Conservation (phyloP, 2,329 filamentous ascomycete genomes). For the Aspergillus versicolor region DNA sequence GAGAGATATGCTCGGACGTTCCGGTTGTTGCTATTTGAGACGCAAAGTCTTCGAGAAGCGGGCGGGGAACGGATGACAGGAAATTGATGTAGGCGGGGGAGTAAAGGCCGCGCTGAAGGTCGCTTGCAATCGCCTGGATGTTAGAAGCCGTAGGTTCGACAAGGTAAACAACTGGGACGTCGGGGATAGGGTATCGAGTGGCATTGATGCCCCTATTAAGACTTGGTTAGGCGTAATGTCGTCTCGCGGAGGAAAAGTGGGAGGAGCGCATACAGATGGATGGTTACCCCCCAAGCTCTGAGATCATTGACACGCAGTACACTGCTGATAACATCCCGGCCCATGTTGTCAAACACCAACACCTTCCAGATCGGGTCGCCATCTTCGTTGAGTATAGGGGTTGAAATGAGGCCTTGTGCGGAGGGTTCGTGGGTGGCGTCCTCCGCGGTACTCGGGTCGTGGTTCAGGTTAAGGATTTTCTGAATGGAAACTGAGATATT, state of each 20-base stretch:
- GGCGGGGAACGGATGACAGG: conserved; percentile 85
- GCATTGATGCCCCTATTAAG: conserved; percentile 70
- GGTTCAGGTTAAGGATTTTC: conserved; percentile 93
- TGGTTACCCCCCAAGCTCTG: conserved; percentile 89
- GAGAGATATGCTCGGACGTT: conserved; percentile 84
- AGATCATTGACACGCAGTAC: conserved; percentile 92
- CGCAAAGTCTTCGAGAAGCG: conserved; percentile 91
- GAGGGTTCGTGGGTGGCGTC: conserved; percentile 63
- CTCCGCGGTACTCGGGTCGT: conserved; percentile 56
- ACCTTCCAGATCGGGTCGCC: conserved; percentile 98
- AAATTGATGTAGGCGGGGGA: conserved; percentile 96
- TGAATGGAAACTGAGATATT: conserved; percentile 75
- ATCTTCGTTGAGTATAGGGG: conserved; percentile 80
- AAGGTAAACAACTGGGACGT: conserved; percentile 96
- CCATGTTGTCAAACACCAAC: conserved; percentile 87
- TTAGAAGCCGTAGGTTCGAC: conserved; percentile 83
- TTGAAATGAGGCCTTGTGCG: conserved; percentile 63
- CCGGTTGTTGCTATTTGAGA: conserved; percentile 79
- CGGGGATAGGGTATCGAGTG: conserved; percentile 83
- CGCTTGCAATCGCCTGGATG: conserved; percentile 76
- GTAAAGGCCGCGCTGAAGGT: conserved; percentile 85
- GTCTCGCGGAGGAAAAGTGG: conserved; percentile 16
- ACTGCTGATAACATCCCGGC: conserved; percentile 94
- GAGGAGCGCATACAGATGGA: conserved; percentile 70
- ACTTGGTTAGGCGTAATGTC: conserved; percentile 16